Conservation (phyloP, 768 basidiomycete genomes). For the Filobasidium floriforme region DNA sequence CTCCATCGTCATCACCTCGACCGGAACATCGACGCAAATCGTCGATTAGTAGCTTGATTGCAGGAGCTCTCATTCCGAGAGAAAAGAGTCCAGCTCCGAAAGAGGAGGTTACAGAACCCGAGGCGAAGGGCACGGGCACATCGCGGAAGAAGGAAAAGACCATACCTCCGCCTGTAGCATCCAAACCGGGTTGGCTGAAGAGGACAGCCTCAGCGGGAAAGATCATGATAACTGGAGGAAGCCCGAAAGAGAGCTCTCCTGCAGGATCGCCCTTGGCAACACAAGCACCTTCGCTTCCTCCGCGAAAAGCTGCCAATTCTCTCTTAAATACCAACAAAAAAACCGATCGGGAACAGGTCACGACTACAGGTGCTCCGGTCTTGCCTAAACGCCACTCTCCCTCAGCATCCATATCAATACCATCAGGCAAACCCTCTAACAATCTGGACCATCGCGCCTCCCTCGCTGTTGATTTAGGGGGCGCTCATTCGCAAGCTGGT, state of each 20-base stretch:
- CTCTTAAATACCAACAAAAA: neutral
- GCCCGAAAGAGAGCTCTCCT: conserved; percentile 3
- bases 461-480: neutral
- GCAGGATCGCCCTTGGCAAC: neutral
- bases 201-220: conserved; percentile 20
- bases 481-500: neutral
- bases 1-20: conserved; percentile 1
- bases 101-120: neutral
- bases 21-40: conserved; percentile 16
- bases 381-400: conserved; percentile 1
- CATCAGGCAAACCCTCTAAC: neutral
- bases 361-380: neutral
- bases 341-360: neutral
- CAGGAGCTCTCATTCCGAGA: conserved; percentile 9
- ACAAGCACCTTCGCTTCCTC: neutral
- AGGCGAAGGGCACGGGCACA: neutral
- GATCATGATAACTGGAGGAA: conserved; percentile 12
- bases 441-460: neutral
- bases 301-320: neutral
- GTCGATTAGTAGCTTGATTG: conserved; percentile 10
- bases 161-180: conserved; percentile 15
- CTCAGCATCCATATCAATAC: neutral
- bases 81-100: conserved; percentile 1
- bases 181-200: conserved; percentile 23
- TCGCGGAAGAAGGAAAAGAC: conserved; percentile 1